Percentiles rank a stretch among this genome's conserved stretches.
Conservation (phyloP, 148 eudicot genomes). For the Rhododendron mucronatum region DNA sequence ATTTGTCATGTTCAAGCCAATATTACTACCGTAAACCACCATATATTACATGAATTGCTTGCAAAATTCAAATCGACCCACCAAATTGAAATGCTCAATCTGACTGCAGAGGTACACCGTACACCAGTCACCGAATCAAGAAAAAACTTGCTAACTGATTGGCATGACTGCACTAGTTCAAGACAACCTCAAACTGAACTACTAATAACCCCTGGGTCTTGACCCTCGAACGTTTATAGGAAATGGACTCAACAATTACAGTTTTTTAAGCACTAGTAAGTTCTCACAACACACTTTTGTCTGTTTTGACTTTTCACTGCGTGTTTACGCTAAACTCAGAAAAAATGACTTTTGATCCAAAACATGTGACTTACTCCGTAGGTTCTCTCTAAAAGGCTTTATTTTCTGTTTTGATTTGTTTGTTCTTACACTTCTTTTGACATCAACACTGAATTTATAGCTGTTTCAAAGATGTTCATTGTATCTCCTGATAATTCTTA, state of each 20-base stretch:
- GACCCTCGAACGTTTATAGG: background rate
- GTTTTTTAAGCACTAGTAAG: background rate
- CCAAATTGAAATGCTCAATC: background rate
- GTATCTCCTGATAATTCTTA: background rate
- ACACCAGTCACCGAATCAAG: background rate
- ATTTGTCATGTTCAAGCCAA: background rate
- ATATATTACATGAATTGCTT: background rate
- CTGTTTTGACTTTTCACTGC: background rate
- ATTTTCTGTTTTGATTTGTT: background rate
- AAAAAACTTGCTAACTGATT: background rate
- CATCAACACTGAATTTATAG: background rate
- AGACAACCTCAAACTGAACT: background rate
- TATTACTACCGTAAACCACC: background rate
- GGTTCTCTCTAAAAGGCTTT: background rate
- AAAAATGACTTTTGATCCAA: background rate
- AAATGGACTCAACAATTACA: background rate
- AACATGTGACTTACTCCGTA: background rate
- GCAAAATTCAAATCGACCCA: background rate
- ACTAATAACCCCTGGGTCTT: background rate
- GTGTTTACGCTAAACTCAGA: background rate
- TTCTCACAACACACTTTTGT: background rate
- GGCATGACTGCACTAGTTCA: background rate
- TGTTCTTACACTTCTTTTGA: background rate
- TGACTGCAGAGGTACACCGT: background rate
- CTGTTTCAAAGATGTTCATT: background rate